Evolutionary conservation across 2,329 filamentous ascomycete genomes (phyloP).

Genomic region (Pseudocercospora eumusae): DNA sequence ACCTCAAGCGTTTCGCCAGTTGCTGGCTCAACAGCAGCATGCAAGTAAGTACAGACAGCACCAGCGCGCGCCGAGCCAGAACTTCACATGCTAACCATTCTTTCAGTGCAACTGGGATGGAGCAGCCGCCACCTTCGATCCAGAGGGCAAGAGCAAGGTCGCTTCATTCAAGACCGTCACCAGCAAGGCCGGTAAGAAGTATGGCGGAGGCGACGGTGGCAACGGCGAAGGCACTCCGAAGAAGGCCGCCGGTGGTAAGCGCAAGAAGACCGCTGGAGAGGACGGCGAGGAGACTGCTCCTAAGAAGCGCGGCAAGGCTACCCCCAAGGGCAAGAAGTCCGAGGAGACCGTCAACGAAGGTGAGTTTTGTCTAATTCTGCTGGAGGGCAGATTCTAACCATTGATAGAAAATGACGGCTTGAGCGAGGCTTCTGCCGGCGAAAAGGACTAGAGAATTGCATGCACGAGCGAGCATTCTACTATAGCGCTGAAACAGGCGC

Average conservation of each 20-base stretch:
- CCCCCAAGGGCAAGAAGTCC: not conserved
- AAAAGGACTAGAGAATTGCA: not conserved
- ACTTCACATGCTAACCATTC: not conserved
- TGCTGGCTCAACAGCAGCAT: slow-evolving; percentile 23
- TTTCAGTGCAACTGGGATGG: slow-evolving; percentile 24
- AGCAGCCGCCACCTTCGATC: slow-evolving; percentile 20
- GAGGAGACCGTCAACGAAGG: slow-evolving; percentile 16
- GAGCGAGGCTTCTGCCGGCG: not conserved
- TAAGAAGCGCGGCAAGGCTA: slow-evolving; percentile 15
- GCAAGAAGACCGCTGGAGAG: slow-evolving; percentile 18
- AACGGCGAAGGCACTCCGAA: slow-evolving; percentile 5
- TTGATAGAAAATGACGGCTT: not conserved
- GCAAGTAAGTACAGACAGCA: not conserved
- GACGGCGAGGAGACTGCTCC: slow-evolving; percentile 12
- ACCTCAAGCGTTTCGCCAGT: slow-evolving; percentile 27
- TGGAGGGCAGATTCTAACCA: not conserved
- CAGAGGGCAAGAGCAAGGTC: slow-evolving; percentile 24
- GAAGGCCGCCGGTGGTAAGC: slow-evolving; percentile 16
- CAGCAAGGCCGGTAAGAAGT: slow-evolving; percentile 2
- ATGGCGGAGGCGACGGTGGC: not conserved
- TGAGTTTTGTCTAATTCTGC: not conserved
- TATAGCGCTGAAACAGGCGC: not conserved
- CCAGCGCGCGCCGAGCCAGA: not conserved
- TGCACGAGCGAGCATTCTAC: not conserved
- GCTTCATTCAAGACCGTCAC: slow-evolving; percentile 29